phyloP scores from a whole-genome alignment of 345 rosid genomes.

The Populus ilicifolia region DNA sequence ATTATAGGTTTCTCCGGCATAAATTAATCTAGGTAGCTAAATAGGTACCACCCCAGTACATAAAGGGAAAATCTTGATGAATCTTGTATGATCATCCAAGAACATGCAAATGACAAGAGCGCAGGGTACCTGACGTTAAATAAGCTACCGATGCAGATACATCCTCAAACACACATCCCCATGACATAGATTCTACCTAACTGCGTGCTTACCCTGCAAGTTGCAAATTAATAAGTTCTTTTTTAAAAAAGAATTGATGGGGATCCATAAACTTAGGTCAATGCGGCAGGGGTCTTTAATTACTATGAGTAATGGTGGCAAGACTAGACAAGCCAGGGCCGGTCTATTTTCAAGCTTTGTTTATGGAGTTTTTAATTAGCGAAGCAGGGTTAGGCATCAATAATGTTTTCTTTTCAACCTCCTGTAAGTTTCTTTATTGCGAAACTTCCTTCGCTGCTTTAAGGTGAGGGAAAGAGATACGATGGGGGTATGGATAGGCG shows the following conservation, averaged over 20 bases:
- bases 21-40: not conserved
- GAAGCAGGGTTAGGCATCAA: constrained; percentile 19
- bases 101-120: constrained; percentile 33
- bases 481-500: not conserved
- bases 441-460: constrained; percentile 22
- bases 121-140: not conserved
- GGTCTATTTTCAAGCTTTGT: not conserved
- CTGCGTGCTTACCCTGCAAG: not conserved
- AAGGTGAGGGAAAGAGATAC: not conserved
- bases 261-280: not conserved
- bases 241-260: not conserved
- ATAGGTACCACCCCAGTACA: not conserved
- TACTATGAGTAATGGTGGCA: not conserved
- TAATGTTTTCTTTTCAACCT: not conserved
- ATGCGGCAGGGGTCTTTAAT: too few relatives aligned
- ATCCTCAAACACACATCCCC: not conserved
- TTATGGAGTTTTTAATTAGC: not conserved
- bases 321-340: not conserved
- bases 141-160: not conserved
- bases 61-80: constrained; percentile 14
- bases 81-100: constrained; percentile 19
- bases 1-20: not conserved
- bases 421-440: constrained; percentile 27
- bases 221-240: not conserved
- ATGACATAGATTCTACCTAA: not conserved